These are phyloP conservation scores for Aspergillus persii DNA, from an alignment of 2,329 filamentous ascomycete species.

Conservation along the genomic window DNA sequence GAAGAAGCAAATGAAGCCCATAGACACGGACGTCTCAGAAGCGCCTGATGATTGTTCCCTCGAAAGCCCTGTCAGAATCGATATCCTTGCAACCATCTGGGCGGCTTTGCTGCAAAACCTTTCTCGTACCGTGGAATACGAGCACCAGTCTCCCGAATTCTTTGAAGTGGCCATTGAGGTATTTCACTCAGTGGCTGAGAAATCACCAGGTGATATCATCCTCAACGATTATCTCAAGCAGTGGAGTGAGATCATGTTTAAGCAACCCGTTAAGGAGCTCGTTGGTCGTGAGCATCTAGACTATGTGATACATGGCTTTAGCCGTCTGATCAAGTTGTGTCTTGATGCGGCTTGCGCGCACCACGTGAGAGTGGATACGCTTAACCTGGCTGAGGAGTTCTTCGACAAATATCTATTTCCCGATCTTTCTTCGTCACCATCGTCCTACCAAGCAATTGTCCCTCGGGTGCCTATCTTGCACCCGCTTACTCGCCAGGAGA, in stretches of 20 bases:
- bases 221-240: slow-evolving; percentile 41
- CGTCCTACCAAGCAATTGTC: slow-evolving; percentile 25
- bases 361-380: slow-evolving; percentile 32
- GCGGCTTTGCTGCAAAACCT: slow-evolving; percentile 41
- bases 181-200: slow-evolving; percentile 43
- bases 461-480: slow-evolving; percentile 53
- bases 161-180: slow-evolving; percentile 45
- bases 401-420: slow-evolving; percentile 69
- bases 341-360: slow-evolving; percentile 38
- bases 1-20: slow-evolving; percentile 26
- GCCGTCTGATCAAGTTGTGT: slow-evolving; percentile 43
- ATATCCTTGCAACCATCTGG: slow-evolving; percentile 48
- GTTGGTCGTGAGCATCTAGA: slow-evolving; percentile 48
- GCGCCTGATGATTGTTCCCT: slow-evolving; percentile 7
- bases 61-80: slow-evolving; percentile 32
- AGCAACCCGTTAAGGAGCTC: slow-evolving; percentile 46
- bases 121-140: slow-evolving; percentile 36
- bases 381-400: slow-evolving; percentile 50
- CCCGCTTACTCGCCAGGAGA: slow-evolving; percentile 53
- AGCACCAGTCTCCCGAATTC: slow-evolving; percentile 44
- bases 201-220: slow-evolving; percentile 36
- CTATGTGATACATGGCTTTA: slow-evolving; percentile 43
- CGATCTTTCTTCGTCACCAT: slow-evolving; percentile 36
- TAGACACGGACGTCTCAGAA: slow-evolving; percentile 16
- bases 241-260: slow-evolving; percentile 45